Base-by-base conservation (phyloP, 2,329 filamentous ascomycete genomes). In the Calonectria hongkongensis region DNA sequence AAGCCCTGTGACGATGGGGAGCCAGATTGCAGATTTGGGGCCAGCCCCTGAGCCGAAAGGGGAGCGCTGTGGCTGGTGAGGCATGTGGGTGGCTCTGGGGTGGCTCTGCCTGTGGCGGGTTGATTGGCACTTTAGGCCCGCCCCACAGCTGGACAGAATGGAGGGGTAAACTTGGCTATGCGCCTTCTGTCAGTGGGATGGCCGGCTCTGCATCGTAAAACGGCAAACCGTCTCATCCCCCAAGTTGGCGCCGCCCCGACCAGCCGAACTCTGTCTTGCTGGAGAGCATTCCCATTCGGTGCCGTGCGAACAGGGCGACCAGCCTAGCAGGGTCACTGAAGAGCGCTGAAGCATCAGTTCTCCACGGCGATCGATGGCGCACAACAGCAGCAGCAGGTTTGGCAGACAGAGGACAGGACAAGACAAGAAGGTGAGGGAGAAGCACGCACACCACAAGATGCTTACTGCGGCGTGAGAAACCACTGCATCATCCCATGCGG, bases 1-100 rank as follows among this genome's bases (percentile, higher is more conserved):
- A 72, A 74, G 73, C 62, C 12, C 2, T 56, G 63, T 73, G 68
- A 72, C 51, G 74, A 75, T 73, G 65, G 21, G 25, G 72, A 76
- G 75, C 68, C 77, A 79, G 77, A 78, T 79, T 79, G 77, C 76
- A 78, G 67, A 15, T 73, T 73, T 21, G 12, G 30, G 30, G 62
- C 45, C 70, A 47, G 48, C 73, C 78, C 78, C 78, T 80, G 78
- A 78, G 10, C 25, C 18, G 30, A 67, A 71, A 43, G 30, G 68
- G 50, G 41, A 63, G 58, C 16, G 30, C 15, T 66, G 78, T 80
- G 78, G 78, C 78, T 73, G 27, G 62, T 76, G 69, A 33, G 28
- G 45, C 33, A 48, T 39, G 45, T 66, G 41, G 41, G 58, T 68
- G 68, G 56, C 58, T 58, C 13, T 15, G 21, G 21, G 21, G 21